Base-by-base conservation (phyloP, 192 early-diverging fungal species). In the Backusella parvicylindrica region DNA sequence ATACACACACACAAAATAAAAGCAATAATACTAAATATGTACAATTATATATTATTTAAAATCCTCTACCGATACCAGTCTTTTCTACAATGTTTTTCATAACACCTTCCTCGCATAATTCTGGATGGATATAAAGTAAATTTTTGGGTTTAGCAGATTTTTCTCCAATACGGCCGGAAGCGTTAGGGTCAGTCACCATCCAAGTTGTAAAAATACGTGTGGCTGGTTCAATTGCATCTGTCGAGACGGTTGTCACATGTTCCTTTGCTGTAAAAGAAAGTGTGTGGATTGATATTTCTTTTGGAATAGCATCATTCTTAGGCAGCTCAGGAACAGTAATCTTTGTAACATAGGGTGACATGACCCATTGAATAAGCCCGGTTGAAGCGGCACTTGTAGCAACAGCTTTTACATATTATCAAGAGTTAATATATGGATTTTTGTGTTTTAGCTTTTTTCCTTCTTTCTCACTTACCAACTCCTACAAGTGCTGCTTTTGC, bases 261-360 rank as follows among this genome's bases (percentile, higher is more conserved):
- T 85, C 81, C 35, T 84, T 84, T 8, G 86, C 78, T 4, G 81
- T 78, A 37, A 86, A 64, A 23, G 66, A 80, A 32, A 79, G 77
- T n/a, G 81, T 83, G 47, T 83, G 81, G 21, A 83, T 32, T 30
- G 74, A 79, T 5, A 81, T 30, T n/a, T 68, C 32, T 30, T 50
- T 32, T 1, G 77, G 75, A 11, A 74, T 38, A 11, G 73, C 30
- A 8, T 74, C n/a, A 1, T 72, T 21, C 11, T 37, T 30, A 41
- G 23, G 15, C n/a, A 32, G 28, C 2, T 40, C 23, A 13, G 81
- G 36, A 7, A 83, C 80, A 21, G 73, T 82, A 33, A 87, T 83
- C 35, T 84, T 86, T 7, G 84, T 82, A 37, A 89, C 88, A 64
- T 89, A 89, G 0, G 88, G 85, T 23, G 86, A 85, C 66, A 89